Conservation (phyloP, 192 early-diverging fungal genomes). For the Dissophora globulifera region DNA sequence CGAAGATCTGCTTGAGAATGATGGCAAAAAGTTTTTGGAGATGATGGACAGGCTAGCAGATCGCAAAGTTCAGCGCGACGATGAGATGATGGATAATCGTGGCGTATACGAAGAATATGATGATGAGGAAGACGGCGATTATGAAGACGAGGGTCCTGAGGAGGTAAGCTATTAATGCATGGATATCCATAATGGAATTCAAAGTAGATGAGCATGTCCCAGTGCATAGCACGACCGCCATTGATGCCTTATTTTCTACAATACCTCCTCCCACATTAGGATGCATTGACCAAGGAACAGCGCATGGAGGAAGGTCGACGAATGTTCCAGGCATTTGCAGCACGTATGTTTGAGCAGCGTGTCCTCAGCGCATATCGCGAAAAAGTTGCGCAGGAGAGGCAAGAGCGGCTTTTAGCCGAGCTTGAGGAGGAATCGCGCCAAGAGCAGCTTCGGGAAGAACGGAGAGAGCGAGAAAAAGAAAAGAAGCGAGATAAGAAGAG, state of each 20-base stretch:
- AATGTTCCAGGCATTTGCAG: slow-evolving; percentile 97
- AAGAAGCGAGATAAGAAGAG: slow-evolving; percentile 81
- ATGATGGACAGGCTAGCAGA: slow-evolving; percentile 96
- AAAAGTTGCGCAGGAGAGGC: slow-evolving; percentile 91
- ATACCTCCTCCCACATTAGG: slow-evolving; percentile 53
- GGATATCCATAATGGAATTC: no score
- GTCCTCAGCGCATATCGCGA: slow-evolving; percentile 94
- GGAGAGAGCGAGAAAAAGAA: slow-evolving; percentile 73
- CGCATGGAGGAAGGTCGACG: slow-evolving; percentile 92
- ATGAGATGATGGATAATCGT: slow-evolving; percentile 62
- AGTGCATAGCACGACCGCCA: no score
- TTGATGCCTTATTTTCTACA: background rate
- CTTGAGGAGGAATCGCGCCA: slow-evolving; percentile 86
- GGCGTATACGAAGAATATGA: slow-evolving; percentile 63
- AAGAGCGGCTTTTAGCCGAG: slow-evolving; percentile 87
- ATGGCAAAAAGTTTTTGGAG: slow-evolving; percentile 95
- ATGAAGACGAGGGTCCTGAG: slow-evolving; percentile 69
- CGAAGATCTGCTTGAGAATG: slow-evolving; percentile 90
- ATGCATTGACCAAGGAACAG: slow-evolving; percentile 82
- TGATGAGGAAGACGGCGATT: slow-evolving; percentile 70
- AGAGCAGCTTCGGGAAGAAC: slow-evolving; percentile 65
- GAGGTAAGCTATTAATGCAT: no score
- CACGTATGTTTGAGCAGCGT: slow-evolving; percentile 97
- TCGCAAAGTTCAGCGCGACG: slow-evolving; percentile 84
- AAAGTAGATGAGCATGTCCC: no score